Conservation (phyloP, 1,284 basidiomycete species). For the Puccinia polysora region DNA sequence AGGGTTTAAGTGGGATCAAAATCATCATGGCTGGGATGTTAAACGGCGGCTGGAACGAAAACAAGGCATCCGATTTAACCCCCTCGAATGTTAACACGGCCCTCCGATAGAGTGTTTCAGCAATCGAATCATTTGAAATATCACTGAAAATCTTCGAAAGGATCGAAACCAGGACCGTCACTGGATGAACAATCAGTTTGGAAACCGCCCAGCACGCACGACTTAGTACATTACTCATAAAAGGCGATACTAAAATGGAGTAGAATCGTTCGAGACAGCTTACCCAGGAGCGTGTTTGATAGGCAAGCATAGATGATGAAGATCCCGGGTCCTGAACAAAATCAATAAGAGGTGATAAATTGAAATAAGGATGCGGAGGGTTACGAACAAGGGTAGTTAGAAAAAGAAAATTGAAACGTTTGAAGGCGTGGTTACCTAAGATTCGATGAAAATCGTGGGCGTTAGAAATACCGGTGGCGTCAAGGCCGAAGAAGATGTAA, state of each 20-base stretch:
- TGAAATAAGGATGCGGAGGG: background rate
- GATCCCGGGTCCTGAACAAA: slow-evolving; percentile 21
- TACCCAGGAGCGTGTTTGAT: slow-evolving; percentile 43
- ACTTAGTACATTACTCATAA: background rate
- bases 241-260: background rate
- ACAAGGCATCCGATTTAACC: slow-evolving; percentile 40
- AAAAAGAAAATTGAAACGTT: background rate
- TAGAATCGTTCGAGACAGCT: background rate
- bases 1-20: slow-evolving; percentile 33
- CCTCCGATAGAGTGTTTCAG: slow-evolving; percentile 41
- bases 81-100: slow-evolving; percentile 43
- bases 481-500: slow-evolving; percentile 44
- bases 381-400: background rate
- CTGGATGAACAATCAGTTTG: slow-evolving; percentile 4
- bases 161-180: slow-evolving; percentile 40
- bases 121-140: slow-evolving; percentile 42
- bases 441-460: slow-evolving; percentile 40
- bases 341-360: background rate
- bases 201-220: background rate
- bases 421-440: slow-evolving; percentile 14
- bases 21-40: slow-evolving; percentile 42
- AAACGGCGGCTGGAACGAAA: slow-evolving; percentile 41
- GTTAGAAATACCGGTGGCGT: slow-evolving; percentile 35
- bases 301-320: slow-evolving; percentile 44
- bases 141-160: slow-evolving; percentile 43